These are phyloP conservation scores for Phoma herbarum DNA, from an alignment of 2,329 filamentous ascomycete species.

Conservation along the genomic window DNA sequence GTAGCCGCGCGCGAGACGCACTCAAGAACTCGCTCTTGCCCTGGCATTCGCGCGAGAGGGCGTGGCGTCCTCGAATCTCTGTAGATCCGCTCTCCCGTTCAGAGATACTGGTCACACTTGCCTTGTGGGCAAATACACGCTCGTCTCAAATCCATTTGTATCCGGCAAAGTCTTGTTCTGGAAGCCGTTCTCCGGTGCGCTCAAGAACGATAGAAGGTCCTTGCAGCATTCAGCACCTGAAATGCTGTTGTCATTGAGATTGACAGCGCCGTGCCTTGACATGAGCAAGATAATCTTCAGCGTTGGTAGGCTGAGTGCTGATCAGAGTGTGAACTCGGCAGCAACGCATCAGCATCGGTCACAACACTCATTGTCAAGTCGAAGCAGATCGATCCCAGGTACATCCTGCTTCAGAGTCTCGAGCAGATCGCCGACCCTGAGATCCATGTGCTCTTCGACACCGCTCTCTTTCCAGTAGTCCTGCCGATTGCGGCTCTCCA, in stretches of 20 bases:
- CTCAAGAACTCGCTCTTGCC: constrained; percentile 1
- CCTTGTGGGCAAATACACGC: constrained; percentile 22
- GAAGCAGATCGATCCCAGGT: constrained; percentile 63
- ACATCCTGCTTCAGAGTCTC: constrained; percentile 64
- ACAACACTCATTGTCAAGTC: constrained; percentile 65
- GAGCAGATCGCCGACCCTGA: constrained; percentile 59
- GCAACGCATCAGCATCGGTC: neutral
- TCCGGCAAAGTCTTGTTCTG: constrained; percentile 60
- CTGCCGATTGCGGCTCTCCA: neutral
- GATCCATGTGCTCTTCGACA: constrained; percentile 40
- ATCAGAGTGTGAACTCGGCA: constrained; percentile 59
- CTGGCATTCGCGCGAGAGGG: neutral
- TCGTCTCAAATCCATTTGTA: constrained; percentile 59
- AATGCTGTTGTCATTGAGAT: constrained; percentile 62
- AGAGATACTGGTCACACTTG: neutral
- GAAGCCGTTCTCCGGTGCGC: constrained; percentile 59
- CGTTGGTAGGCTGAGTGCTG: constrained; percentile 62
- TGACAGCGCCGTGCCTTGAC: constrained; percentile 58
- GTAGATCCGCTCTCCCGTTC: neutral
- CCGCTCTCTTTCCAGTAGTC: constrained; percentile 61
- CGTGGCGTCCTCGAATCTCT: too few species aligned
- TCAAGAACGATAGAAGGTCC: constrained; percentile 60
- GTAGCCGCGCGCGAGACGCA: neutral
- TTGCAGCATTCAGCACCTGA: constrained; percentile 53
- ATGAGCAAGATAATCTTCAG: constrained; percentile 58